Evolutionary conservation across 2,329 filamentous ascomycete species (phyloP), one percentile per base, ranked within the genome.

Genomic region (Fusarium globosum): DNA sequence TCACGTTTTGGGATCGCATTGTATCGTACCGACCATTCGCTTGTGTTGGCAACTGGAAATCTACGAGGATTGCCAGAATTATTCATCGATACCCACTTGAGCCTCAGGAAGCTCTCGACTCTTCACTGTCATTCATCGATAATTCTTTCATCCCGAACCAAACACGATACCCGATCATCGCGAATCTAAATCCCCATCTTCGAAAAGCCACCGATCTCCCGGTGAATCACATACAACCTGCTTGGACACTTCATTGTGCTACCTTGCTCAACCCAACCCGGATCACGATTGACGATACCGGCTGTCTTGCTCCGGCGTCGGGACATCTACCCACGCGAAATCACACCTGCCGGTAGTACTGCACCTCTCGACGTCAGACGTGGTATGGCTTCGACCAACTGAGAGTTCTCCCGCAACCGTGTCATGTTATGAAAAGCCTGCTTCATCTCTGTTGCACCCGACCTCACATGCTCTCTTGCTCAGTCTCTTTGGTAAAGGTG

Each of bases 341-440:
- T 55, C 45, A 49, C 61, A 52, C 61, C 57, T 59, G 30, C 23
- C 21, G 36, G 66, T 74, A 64, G 65, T 66, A 77, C 74, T 49
- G 35, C 61, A 48, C 46, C 46, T 39, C 39, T 65, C 43, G 33
- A 73, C 49, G 53, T 68, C 57, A 63, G 56, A 66, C 65, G 65
- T 78, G 76, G 74, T 74, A 78, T 78, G 76, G 69, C 71, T 71
- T 75, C 57, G 68, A 60, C 55, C 43, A 56, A 63, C 61, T 78
- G 58, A 78, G 69, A 69, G 64, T 51, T 53, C 48, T 62, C 61
- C 51, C 26, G 73, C 39, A 53, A 53, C 51, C 60, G 65, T 77
- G 69, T 77, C 74, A 74, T 75, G 76, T 68, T 39, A 61, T 78
- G 75, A 78, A 67, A 66, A 67, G 72, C 49, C 59, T 67, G 65